Percentiles rank a stretch among this genome's conserved stretches.
These are phyloP conservation scores for Parathielavia appendiculata DNA, from an alignment of 495 filamentous ascomycete species.

Conservation along the genomic window DNA sequence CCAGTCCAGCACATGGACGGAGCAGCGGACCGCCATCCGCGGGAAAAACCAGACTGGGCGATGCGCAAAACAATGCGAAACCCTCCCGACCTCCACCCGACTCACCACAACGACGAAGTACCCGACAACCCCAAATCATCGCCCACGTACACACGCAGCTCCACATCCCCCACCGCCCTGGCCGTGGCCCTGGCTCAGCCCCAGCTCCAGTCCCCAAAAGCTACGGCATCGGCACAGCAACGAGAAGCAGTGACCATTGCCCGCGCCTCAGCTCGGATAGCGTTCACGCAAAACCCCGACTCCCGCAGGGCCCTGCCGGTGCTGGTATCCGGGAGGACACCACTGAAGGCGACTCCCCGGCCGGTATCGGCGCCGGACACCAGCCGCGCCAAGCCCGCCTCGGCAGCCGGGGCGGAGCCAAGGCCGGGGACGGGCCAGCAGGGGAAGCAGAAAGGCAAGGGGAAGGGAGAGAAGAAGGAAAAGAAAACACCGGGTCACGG, in stretches of 20 bases:
- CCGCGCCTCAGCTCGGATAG: slow-evolving; percentile 27
- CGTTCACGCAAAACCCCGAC: slow-evolving; percentile 17
- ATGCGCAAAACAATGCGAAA: slow-evolving; percentile 31
- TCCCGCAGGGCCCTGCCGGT: background rate
- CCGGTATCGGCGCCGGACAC: slow-evolving; percentile 14
- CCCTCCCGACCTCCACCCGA: background rate
- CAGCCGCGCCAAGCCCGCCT: slow-evolving; percentile 5
- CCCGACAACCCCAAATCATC: slow-evolving; percentile 13
- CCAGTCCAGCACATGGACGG: background rate
- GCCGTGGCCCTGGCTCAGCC: no score
- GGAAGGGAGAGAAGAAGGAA: background rate
- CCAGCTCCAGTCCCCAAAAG: background rate
- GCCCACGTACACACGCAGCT: slow-evolving; percentile 23
- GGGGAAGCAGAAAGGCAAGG: background rate
- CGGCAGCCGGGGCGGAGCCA: background rate
- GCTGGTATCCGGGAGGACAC: background rate
- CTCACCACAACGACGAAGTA: background rate
- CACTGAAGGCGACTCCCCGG: background rate
- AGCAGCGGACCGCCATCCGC: background rate
- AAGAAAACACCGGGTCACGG: background rate
- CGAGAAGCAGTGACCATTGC: slow-evolving; percentile 21
- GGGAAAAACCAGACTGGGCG: slow-evolving; percentile 3
- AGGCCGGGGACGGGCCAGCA: background rate
- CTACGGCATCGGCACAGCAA: background rate
- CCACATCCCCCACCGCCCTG: slow-evolving; percentile 13